Base-by-base conservation (phyloP, 2,329 filamentous ascomycete species). In the Ceratocystis ficicola region DNA sequence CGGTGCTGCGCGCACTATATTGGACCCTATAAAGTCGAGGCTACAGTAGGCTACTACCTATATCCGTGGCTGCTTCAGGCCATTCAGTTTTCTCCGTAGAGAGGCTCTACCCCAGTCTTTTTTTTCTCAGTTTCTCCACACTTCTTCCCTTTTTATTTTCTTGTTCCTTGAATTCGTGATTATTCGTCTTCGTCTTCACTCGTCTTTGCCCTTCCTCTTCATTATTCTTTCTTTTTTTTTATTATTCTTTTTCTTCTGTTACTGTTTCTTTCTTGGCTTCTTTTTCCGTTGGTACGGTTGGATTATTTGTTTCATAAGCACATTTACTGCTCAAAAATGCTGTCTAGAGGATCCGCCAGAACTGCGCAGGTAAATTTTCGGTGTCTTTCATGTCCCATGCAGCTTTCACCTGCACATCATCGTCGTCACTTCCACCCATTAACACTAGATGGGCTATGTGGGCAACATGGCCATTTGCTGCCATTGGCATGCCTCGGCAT, bases 261-360 rank as follows among this genome's bases (percentile, higher is more conserved):
- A 20, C 41, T 44, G 67, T 65, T 68, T 66, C 65, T 68, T 68
- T 68, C 57, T 67, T 57, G 60, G 48, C 50, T 66, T 68, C 64
- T 48, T 17, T 41, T 30, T 32, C 28, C 8, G 10, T 57, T 57
- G 52, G 22, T 57, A 57, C 52, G 52, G 52, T 57, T 32, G 52
- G 52, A 57, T 57, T 62, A 36, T 64, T 60, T 64, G 28, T 57
- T 63, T 57, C 65, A 63, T 65, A 41, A 64, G 48, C 36, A 52
- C 50, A 64, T 44, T 63, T 22, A 60, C 25, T 59, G 17, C 74
- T 50, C 46, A 2, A 81, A 72, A 70, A 85, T 85, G 82, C 74
- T 85, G 75, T 83, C 82, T 74, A 80, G 81, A 76, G 80, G 78
- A 76, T 81, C 82, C 73, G 71, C 78, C 70, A 75, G 80, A 74